Evolutionary conservation across 2,329 filamentous ascomycete species (phyloP).

Genomic region (Ophiostoma ulmi): DNA sequence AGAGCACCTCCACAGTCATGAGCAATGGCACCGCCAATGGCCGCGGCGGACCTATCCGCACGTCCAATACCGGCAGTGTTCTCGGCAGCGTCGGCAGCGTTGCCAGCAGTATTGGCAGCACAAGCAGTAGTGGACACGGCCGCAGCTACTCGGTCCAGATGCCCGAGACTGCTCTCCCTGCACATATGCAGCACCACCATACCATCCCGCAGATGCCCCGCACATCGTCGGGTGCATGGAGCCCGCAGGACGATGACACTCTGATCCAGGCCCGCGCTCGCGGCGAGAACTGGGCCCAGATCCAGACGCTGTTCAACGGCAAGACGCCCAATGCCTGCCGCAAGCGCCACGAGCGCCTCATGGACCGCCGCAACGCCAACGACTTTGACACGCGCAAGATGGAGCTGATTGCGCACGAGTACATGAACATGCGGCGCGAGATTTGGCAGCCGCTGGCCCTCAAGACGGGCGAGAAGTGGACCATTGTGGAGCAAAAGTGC

Average conservation of each 20-base stretch:
- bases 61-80: background rate
- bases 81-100: background rate
- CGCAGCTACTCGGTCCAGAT: slow-evolving; percentile 15
- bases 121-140: background rate
- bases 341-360: slow-evolving; percentile 79
- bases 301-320: slow-evolving; percentile 67
- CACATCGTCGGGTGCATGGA: slow-evolving; percentile 65
- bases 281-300: slow-evolving; percentile 78
- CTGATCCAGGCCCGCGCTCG: slow-evolving; percentile 66
- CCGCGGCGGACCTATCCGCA: background rate
- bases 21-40: background rate
- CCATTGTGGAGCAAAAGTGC: slow-evolving; percentile 63
- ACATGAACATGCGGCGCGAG: slow-evolving; percentile 72
- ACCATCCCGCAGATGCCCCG: slow-evolving; percentile 42
- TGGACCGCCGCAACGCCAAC: slow-evolving; percentile 68
- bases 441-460: slow-evolving; percentile 74
- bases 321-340: slow-evolving; percentile 82
- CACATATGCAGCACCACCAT: slow-evolving; percentile 15
- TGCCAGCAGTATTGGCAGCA: background rate
- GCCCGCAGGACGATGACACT: slow-evolving; percentile 65
- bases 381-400: slow-evolving; percentile 75
- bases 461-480: slow-evolving; percentile 80
- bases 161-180: background rate
- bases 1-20: slow-evolving; percentile 1
- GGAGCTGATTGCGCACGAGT: slow-evolving; percentile 68